phyloP scores from a whole-genome alignment of 768 basidiomycete species.

The Leccinum obscurum region DNA sequence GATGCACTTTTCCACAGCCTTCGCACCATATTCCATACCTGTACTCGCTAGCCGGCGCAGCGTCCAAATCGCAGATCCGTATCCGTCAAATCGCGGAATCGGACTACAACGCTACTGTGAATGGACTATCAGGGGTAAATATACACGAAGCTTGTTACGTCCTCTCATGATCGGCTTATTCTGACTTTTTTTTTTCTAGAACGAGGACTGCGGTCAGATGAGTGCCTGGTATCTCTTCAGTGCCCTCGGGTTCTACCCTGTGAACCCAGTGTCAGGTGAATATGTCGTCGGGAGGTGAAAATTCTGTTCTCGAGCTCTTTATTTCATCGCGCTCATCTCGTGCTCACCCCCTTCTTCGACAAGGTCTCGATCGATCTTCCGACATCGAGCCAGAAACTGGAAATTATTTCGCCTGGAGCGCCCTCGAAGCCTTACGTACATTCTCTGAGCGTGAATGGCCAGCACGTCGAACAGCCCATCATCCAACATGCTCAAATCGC shows the following conservation, averaged over 20 bases:
- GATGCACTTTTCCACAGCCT: constrained; percentile 45
- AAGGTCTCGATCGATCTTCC: constrained; percentile 57
- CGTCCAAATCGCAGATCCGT: constrained; percentile 69
- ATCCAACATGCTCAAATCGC: constrained; percentile 62
- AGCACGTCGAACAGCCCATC: constrained; percentile 41
- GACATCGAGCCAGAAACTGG: constrained; percentile 35
- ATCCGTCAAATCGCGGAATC: constrained; percentile 62
- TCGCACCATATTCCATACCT: constrained; percentile 87
- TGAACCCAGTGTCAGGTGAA: constrained; percentile 74
- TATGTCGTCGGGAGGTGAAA: constrained; percentile 75
- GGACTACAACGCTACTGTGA: constrained; percentile 68
- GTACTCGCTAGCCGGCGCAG: constrained; percentile 70
- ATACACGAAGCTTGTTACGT: not conserved
- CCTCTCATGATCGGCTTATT: not conserved
- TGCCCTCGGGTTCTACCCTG: constrained; percentile 82
- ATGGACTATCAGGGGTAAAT: constrained; percentile 71
- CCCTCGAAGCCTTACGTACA: constrained; percentile 59
- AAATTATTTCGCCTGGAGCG: constrained; percentile 58
- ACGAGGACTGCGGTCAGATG: constrained; percentile 92
- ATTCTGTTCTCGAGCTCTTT: not conserved
- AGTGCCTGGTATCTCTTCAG: constrained; percentile 87
- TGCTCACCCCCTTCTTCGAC: constrained; percentile 52
- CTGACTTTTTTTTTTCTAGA: constrained; percentile 42
- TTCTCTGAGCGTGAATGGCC: constrained; percentile 57
- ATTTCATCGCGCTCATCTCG: not conserved